Evolutionary conservation across 2,329 filamentous ascomycete species (phyloP), one percentile per base, ranked within the genome.

Genomic region (Phoma herbarum): DNA sequence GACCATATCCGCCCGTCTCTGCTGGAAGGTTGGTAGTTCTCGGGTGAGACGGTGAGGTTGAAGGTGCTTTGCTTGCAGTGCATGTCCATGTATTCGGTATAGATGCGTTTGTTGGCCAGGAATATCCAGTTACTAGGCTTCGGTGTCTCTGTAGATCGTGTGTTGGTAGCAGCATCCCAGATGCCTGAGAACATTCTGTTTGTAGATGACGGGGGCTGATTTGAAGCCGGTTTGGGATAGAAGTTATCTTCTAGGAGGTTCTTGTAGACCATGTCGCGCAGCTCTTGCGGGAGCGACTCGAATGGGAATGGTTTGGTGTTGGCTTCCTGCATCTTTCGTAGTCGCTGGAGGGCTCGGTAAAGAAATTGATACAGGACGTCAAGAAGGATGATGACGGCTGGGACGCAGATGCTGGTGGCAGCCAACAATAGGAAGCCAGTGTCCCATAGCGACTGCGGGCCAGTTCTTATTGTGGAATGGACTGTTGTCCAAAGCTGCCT

Each of bases 41-140:
- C 49, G 0, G 73, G 67, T 10, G 71, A 71, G 26, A 78, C 66
- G 29, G 64, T 71, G 33, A 78, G 68, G 23, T 70, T 63, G 59
- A 76, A 75, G 3, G 63, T 73, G 1, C 59, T 45, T 18, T 67
- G 67, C 47, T 72, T 76, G 62, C 69, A 72, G 33, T 76, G 49
- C 35, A 75, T 54, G 31, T 75, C 70, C 62, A 70, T 75, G 63
- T 70, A 78, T 51, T 78, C 76, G 4, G 42, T 35, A 46, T 77
- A 61, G 16, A 77, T 58, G 52, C 77, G 75, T 45, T 59, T 59
- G 41, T 59, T 62, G 12, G 52, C 48, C 3, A 62, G 60, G 14
- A 62, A 33, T 4, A 62, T 49, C 52, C 58, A 57, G 12, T 45
- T 57, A 22, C 58, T 46, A 8, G 43, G 22, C n/a, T 37, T 49